phyloP scores from a whole-genome alignment of 2,329 filamentous ascomycete species.

The Neocatenulostroma microsporum region DNA sequence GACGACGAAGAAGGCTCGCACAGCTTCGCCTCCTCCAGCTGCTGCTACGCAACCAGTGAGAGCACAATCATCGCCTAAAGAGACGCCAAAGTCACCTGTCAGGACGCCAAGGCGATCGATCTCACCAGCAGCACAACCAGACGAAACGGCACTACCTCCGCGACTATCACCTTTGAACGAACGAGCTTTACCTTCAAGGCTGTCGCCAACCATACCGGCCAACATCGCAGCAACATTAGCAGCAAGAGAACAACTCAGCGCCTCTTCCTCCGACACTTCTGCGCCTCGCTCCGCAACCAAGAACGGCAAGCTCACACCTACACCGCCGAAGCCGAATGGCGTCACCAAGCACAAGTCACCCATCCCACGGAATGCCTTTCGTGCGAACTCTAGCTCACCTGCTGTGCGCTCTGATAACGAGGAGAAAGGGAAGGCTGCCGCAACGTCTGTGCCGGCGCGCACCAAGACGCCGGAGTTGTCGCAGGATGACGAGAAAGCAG shows the following conservation, averaged over 20 bases:
- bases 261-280: constrained; percentile 13
- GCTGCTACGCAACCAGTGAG: no score
- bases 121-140: background rate
- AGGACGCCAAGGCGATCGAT: no score
- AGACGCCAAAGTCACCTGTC: no score
- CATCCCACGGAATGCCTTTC: constrained; percentile 23
- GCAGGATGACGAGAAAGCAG: constrained; percentile 16
- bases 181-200: constrained; percentile 42
- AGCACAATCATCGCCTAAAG: no score
- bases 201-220: constrained; percentile 52
- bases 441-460: constrained; percentile 6
- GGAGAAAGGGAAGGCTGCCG: constrained; percentile 9
- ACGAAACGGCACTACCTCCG: constrained; percentile 11
- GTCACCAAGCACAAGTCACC: constrained; percentile 22
- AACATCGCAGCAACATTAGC: constrained; percentile 48
- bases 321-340: constrained; percentile 12
- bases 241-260: constrained; percentile 23
- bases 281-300: constrained; percentile 13
- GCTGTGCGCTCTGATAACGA: constrained; percentile 18
- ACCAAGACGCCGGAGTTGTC: constrained; percentile 12
- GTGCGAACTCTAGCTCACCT: constrained; percentile 23
- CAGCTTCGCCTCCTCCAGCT: background rate
- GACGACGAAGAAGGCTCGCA: constrained; percentile 1
- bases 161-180: constrained; percentile 20
- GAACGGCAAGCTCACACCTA: constrained; percentile 18